Evolutionary conservation across 305 asterid genomes (phyloP), one percentile per base, ranked within the genome.

Genomic region (Vinca major): DNA sequence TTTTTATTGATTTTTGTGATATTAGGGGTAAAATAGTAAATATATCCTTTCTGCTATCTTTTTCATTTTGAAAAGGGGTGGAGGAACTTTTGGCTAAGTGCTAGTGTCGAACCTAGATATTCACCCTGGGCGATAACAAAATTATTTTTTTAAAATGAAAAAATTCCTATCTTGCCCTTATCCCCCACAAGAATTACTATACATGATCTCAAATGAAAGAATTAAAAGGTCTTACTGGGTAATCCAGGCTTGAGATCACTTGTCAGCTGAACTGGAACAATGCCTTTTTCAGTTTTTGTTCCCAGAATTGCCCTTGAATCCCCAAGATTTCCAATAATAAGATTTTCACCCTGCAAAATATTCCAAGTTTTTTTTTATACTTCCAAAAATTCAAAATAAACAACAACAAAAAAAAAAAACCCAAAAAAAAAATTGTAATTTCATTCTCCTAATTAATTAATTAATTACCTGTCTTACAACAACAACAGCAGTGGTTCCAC

Each of bases 221-320:
- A 6, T 10, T 14, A 19, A 17, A 12, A 62, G 20, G 70, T 70
- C 90, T 80, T 88, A 92, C 96, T 62, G 12, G 91, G 80, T 49
- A 88, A 73, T 40, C 89, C 84, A 75, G 98, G 96, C 80, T 92
- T 92, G 56, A 86, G 79, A 80, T 92, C 98, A 56, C 89, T 89
- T 41, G 98, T 86, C 69, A 92, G 78, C 54, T 89, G 96, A 72
- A 81, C 69, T 9, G 92, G 80, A 77, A 66, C 65, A 71, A 82
- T 75, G 66, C 88, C 95, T n/a, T 78, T 56, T 57, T 78, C 74
- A 12, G 77, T 75, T 52, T 76, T 84, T 47, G 86, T 85, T 62
- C 95, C 98, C 8, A 92, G 69, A 73, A 92, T 74, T 3, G 84
- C 95, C 77, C 98, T 56, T 4, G 98, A 88, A 80, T 92, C 98